A percentile compares a stretch with the other conserved stretches of the same genome.
Evolutionary conservation across 2,329 filamentous ascomycete species (phyloP).

Genomic region (Gnomoniopsis sp.): DNA sequence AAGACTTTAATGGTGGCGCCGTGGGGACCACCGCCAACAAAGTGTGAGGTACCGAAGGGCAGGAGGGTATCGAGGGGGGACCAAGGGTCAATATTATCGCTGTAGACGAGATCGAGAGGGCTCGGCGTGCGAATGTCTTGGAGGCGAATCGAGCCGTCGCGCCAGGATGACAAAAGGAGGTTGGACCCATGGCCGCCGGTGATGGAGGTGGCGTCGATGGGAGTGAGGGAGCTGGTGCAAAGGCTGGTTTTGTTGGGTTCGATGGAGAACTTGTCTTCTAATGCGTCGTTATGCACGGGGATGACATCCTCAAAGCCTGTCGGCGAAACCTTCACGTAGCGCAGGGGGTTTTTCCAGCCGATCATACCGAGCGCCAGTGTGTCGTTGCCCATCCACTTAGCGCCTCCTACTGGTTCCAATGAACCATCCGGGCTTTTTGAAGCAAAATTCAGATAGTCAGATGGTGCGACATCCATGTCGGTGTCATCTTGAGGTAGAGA

Average conservation of each 20-base stretch:
- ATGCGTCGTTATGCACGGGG: constrained; percentile 29
- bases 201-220: constrained; percentile 33
- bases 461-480: constrained; percentile 17
- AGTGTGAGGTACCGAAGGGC: constrained; percentile 47
- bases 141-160: constrained; percentile 46
- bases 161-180: constrained; percentile 49
- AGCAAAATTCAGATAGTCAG: constrained; percentile 21
- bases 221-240: constrained; percentile 41
- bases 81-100: constrained; percentile 49
- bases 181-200: constrained; percentile 31
- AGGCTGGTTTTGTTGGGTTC: constrained; percentile 23
- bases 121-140: constrained; percentile 49
- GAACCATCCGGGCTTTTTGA: constrained; percentile 11
- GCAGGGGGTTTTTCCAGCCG: constrained; percentile 39
- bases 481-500: constrained; percentile 21
- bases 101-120: constrained; percentile 44
- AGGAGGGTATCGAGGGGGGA: constrained; percentile 45
- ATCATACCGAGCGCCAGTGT: constrained; percentile 44
- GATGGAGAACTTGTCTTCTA: constrained; percentile 25
- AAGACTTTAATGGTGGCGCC: constrained; percentile 46
- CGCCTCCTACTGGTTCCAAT: constrained; percentile 24
- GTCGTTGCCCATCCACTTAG: constrained; percentile 45
- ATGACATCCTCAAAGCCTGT: constrained; percentile 38
- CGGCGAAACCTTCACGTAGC: constrained; percentile 43
- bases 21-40: constrained; percentile 45